phyloP scores from a whole-genome alignment of 2,329 filamentous ascomycete species.

The Arthrobotrys megalospora region DNA sequence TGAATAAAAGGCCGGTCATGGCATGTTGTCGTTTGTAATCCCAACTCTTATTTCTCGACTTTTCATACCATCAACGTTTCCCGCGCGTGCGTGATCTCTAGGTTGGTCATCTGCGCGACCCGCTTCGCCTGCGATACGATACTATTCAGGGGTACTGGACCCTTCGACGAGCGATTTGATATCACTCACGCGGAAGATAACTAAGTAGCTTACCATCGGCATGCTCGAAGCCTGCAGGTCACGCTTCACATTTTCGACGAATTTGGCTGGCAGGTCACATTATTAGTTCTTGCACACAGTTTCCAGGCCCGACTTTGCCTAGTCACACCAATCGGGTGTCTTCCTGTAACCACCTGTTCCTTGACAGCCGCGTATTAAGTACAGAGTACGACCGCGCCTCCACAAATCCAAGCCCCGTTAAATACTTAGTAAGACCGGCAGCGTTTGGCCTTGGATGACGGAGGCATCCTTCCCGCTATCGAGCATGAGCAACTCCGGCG shows the following conservation, averaged over 20 bases:
- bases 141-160: constrained; percentile 19
- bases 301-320: constrained; percentile 26
- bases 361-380: constrained; percentile 25
- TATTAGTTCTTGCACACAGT: not conserved
- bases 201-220: constrained; percentile 7
- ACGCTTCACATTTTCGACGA: constrained; percentile 21
- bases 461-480: constrained; percentile 57
- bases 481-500: constrained; percentile 53
- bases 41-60: constrained; percentile 4
- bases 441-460: constrained; percentile 45
- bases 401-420: constrained; percentile 22
- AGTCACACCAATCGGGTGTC: constrained; percentile 58
- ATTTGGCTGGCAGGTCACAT: constrained; percentile 21
- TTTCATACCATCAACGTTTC: constrained; percentile 8
- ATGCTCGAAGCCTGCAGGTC: constrained; percentile 36
- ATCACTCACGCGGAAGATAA: constrained; percentile 24
- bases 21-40: constrained; percentile 10
- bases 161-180: not conserved
- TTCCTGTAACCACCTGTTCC: constrained; percentile 50
- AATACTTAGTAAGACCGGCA: constrained; percentile 27
- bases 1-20: constrained; percentile 29
- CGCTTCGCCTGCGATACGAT: constrained; percentile 11
- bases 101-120: constrained; percentile 35
- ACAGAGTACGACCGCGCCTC: constrained; percentile 9
- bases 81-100: constrained; percentile 26